phyloP scores from a whole-genome alignment of 345 rosid species.

The Lepidium didymum region DNA sequence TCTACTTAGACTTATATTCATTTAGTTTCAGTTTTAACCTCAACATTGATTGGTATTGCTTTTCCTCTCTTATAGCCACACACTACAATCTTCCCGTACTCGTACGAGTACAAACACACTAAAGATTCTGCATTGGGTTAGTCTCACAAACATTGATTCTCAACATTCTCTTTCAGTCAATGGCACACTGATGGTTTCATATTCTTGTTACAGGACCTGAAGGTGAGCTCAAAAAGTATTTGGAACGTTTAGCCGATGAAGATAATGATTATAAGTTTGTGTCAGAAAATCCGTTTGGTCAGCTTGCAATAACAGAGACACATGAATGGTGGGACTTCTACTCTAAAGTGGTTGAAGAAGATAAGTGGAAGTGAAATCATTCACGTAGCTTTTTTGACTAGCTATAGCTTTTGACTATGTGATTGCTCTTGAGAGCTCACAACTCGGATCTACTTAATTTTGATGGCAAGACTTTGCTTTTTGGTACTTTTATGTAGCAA shows the following conservation, averaged over 20 bases:
- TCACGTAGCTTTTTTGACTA: not conserved
- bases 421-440: no score
- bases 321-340: conserved; percentile 54
- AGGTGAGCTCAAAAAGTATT: conserved; percentile 68
- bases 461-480: no score
- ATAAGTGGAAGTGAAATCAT: not conserved
- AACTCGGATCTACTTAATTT: no score
- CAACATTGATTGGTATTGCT: not conserved
- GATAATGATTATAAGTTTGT: conserved; percentile 56
- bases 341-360: conserved; percentile 28
- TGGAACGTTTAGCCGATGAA: conserved; percentile 52
- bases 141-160: conserved; percentile 20
- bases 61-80: conserved; percentile 38
- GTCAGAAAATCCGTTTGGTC: conserved; percentile 70
- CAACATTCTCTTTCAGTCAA: not conserved
- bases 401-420: no score
- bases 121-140: conserved; percentile 68
- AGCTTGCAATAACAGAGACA: conserved; percentile 52
- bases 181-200: not conserved
- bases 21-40: not conserved
- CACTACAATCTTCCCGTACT: conserved; percentile 70
- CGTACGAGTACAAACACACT: conserved; percentile 36
- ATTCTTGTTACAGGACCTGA: conserved; percentile 46
- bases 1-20: conserved; percentile 6
- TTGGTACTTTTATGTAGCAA: no score